Evolutionary conservation across 106 monocot genomes (phyloP), one percentile per base, ranked within the genome.

Genomic region (Chionographis japonica): DNA sequence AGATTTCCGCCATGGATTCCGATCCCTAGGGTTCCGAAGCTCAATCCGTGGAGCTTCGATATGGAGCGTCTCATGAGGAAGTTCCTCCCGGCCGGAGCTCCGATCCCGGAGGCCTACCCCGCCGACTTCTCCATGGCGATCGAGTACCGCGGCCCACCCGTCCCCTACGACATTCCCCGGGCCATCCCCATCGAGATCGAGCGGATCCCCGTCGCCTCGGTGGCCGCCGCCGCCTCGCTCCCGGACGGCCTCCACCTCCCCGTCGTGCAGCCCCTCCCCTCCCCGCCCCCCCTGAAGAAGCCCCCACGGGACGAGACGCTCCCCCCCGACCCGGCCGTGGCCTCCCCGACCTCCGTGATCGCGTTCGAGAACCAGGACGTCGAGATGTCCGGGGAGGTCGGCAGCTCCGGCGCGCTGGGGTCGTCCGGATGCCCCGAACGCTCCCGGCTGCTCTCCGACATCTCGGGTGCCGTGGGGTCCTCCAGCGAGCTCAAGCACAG

Each of bases 161-260:
- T 92, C 14, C 65, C 84, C 52, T 97, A 83, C 69, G 85, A 80
- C 16, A 79, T 97, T 71, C 95, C 95, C 4, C 74, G 79, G 12
- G 95, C 89, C 14, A 74, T 87, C 58, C 95, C 95, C 37, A 83
- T 97, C 60, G 89, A 92, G 51, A 79, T 97, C 68, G 79, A 84
- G 19, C 73, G 74, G 17, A 92, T 97, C 69, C 95, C 95, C 20
- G 51, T 97, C 50, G 95, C 95, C n/a, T 49, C 89, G 46, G 63
- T 83, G 8, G 85, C 81, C 38, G 52, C 85, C 3, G 50, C 70
- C 9, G 62, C 77, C 0, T 59, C 61, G 66, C 43, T 68, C 59
- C 60, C 57, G 69, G 50, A 15, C 66, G 46, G 38, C 56, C 15
- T 72, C 55, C 19, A 17, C 54, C 60, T 78, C 49, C 77, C 85